A percentile compares a stretch with the other conserved stretches of the same genome.
Conservation (phyloP, 202 grass and related monocot genomes). For the Bolboschoenoplectus hybrid region DNA sequence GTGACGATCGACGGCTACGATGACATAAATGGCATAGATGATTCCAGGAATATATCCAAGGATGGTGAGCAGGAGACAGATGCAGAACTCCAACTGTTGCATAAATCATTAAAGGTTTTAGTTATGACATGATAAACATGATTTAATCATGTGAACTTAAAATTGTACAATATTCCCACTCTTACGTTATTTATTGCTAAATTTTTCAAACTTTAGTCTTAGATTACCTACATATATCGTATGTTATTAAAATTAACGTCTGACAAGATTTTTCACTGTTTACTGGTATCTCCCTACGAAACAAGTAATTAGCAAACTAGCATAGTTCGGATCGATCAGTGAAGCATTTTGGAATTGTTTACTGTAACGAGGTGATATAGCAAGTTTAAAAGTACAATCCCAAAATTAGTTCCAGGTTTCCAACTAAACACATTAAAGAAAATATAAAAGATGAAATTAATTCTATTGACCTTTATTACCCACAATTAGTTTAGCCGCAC, state of each 20-base stretch:
- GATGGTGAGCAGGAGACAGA: slow-evolving; percentile 82
- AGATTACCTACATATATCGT: not conserved
- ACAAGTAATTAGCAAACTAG: too few species aligned
- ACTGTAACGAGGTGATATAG: too few species aligned
- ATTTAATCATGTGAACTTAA: not conserved
- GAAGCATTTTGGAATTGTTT: too few species aligned
- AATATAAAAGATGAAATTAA: not conserved
- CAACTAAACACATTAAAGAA: too few species aligned
- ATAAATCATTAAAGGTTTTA: not conserved
- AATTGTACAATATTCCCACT: not conserved
- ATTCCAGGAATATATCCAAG: slow-evolving; percentile 80
- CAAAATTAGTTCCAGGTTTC: too few species aligned
- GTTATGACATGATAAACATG: not conserved
- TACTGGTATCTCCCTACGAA: too few species aligned
- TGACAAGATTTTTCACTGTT: too few species aligned
- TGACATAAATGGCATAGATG: slow-evolving; percentile 85
- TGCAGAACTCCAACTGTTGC: slow-evolving; percentile 80
- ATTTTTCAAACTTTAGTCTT: not conserved
- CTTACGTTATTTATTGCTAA: not conserved
- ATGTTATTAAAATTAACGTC: not conserved
- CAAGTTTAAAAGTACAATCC: too few species aligned
- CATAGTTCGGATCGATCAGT: too few species aligned
- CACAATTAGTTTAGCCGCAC: not conserved
- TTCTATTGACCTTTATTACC: not conserved
- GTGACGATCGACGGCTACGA: slow-evolving; percentile 60